Conservation (phyloP, 345 rosid genomes). For the Dimocarpus longan region DNA sequence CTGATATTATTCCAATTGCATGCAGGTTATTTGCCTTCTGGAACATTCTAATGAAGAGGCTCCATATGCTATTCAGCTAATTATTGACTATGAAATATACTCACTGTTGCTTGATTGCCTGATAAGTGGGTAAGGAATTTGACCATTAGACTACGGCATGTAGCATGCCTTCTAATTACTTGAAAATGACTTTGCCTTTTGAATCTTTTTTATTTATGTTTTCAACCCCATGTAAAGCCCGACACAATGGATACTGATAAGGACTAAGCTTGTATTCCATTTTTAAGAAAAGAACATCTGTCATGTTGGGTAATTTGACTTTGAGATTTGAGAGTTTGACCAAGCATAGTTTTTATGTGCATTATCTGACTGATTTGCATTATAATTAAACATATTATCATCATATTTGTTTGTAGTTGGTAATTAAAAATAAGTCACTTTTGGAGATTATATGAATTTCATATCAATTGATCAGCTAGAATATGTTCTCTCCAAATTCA, state of each 20-base stretch:
- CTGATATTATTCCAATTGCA: constrained; percentile 13
- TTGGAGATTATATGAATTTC: not conserved
- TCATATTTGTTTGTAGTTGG: not conserved
- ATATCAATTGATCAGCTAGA: not conserved
- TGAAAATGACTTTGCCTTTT: not conserved
- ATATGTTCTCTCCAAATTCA: not conserved
- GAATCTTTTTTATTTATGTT: not conserved
- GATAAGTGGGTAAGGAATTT: constrained; percentile 55
- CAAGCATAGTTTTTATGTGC: not conserved
- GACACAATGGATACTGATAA: not conserved
- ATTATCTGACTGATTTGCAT: not conserved
- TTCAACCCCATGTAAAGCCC: not conserved
- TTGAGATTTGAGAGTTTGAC: not conserved
- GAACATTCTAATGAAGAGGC: constrained; percentile 47
- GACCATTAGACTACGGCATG: not conserved
- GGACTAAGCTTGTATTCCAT: not conserved
- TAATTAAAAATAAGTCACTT: not conserved
- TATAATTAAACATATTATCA: not conserved
- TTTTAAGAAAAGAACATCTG: not conserved
- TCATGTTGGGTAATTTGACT: not conserved
- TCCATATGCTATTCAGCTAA: constrained; percentile 50
- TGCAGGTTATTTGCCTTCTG: constrained; percentile 67
- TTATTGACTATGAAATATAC: constrained; percentile 57
- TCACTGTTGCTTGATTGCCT: constrained; percentile 79
- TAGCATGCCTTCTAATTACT: not conserved